These are phyloP conservation scores for Xylariaceae sp. DNA, from an alignment of 2,329 filamentous ascomycete genomes.

Conservation along the genomic window DNA sequence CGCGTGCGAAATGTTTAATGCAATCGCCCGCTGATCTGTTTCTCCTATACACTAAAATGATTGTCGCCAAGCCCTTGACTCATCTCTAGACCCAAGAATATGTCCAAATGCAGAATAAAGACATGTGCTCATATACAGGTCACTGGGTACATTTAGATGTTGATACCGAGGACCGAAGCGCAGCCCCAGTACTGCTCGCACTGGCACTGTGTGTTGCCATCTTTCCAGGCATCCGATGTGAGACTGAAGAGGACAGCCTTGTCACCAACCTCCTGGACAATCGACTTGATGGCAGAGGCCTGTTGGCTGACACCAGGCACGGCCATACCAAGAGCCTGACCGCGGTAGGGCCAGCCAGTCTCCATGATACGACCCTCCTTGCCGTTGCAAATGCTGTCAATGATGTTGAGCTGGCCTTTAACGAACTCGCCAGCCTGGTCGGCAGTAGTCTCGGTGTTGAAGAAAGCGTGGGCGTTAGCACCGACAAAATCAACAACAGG, in stretches of 20 bases:
- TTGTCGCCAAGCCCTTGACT: background rate
- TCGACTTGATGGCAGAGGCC: conserved; percentile 71
- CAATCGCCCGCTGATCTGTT: conserved; percentile 22
- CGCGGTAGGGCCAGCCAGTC: conserved; percentile 83
- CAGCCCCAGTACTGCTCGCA: conserved; percentile 77
- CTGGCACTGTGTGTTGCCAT: conserved; percentile 61
- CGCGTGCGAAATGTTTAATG: conserved; percentile 19
- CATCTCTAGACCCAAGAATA: conserved; percentile 15
- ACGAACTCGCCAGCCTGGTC: conserved; percentile 77
- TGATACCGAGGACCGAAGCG: conserved; percentile 35
- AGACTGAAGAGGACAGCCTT: conserved; percentile 83
- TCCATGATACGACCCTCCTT: conserved; percentile 83
- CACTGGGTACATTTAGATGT: conserved; percentile 23
- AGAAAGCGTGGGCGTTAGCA: conserved; percentile 93
- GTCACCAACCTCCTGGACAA: conserved; percentile 68
- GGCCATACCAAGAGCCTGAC: conserved; percentile 73
- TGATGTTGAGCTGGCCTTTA: conserved; percentile 71
- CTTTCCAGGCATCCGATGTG: conserved; percentile 84
- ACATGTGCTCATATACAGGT: conserved; percentile 29
- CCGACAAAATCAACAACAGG: conserved; percentile 75
- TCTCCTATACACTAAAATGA: conserved; percentile 15
- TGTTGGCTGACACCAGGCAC: conserved; percentile 73
- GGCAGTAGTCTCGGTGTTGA: conserved; percentile 74
- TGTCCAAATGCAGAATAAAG: conserved; percentile 26
- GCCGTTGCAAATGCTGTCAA: conserved; percentile 71